phyloP scores from a whole-genome alignment of 768 basidiomycete genomes.

The Leccinum ochraceum region DNA sequence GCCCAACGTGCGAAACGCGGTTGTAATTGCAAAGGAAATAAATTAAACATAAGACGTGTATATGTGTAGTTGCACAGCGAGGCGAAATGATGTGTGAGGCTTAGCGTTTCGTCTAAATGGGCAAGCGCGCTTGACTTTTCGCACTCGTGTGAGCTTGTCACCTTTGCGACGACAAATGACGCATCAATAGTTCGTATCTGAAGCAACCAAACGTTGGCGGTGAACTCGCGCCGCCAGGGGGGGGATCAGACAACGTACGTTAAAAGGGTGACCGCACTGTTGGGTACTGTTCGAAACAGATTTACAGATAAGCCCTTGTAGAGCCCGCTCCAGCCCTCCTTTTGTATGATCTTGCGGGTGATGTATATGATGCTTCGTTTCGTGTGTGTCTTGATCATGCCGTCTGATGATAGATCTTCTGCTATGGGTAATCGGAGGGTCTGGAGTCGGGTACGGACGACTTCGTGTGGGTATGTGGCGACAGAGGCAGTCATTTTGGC shows the following conservation, averaged over 20 bases:
- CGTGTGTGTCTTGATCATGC: constrained; percentile 56
- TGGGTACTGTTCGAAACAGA: constrained; percentile 91
- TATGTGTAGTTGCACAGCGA: constrained; percentile 15
- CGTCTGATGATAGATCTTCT: constrained; percentile 58
- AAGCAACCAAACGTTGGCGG: background rate
- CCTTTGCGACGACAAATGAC: constrained; percentile 28
- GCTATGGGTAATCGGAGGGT: constrained; percentile 72
- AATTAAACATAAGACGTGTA: constrained; percentile 5
- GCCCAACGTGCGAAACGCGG: constrained; percentile 6
- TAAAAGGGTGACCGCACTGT: constrained; percentile 93
- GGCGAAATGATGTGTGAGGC: constrained; percentile 3
- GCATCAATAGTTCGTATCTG: constrained; percentile 37
- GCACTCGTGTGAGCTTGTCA: constrained; percentile 9
- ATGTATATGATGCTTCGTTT: constrained; percentile 73
- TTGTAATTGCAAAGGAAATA: constrained; percentile 2
- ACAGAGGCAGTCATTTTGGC: constrained; percentile 97
- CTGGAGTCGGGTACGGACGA: constrained; percentile 96
- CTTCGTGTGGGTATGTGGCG: constrained; percentile 97
- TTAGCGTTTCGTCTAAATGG: constrained; percentile 22
- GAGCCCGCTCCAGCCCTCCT: constrained; percentile 87
- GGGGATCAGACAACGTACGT: constrained; percentile 24
- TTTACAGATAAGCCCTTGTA: constrained; percentile 96
- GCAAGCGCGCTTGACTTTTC: background rate
- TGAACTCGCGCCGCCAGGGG: constrained; percentile 2
- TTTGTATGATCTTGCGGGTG: constrained; percentile 65